Base-by-base conservation (phyloP, 345 rosid species). In the Arabidopsis suecica region DNA sequence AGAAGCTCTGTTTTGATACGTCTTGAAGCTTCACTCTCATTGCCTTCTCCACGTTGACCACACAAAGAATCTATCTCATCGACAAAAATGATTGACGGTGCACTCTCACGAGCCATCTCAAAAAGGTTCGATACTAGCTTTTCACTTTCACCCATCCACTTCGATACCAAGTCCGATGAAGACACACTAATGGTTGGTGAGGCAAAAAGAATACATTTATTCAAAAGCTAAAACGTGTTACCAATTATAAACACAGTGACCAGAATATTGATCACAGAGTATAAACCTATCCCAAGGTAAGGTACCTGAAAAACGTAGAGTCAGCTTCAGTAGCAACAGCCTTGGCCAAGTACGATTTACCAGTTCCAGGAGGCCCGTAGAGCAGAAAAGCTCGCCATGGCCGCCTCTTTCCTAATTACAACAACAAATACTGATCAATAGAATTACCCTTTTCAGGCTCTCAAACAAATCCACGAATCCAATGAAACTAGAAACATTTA, bases 131-230 rank as follows among this genome's bases (percentile, higher is more conserved):
- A 86, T 22, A 93, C 96, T 36, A 93, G 89, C 86, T 93, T 93
- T 72, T 93, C 98, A 78, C 98, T 93, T 82, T 93, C 96, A 58
- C 96, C 98, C 98, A 93, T 93, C 98, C 98, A 93, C 83, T 93
- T 93, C 30, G 98, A 93, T 36, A 93, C 96, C 74, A 90, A 83
- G 73, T 93, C 98, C 6, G 96, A 93, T 5, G 98, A 93, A 71
- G 98, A 93, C 68, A 93, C 85, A 80, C 96, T 93, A 53, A 32
- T 16, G 75, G 53, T 14, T 47, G 33, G 69, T 20, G 65, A 72
- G 69, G 48, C 50, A 59, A 69, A 51, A 30, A 49, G 6, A 41
- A 62, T 49, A 55, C 28, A 38, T 44, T 18, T 48, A 30, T 23
- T 41, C 40, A 18, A 18, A 59, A 44, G n/a, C n/a, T 18, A 60